Base-by-base conservation (phyloP, 1,139 yeast genomes). In the Hansenula sp. region DNA sequence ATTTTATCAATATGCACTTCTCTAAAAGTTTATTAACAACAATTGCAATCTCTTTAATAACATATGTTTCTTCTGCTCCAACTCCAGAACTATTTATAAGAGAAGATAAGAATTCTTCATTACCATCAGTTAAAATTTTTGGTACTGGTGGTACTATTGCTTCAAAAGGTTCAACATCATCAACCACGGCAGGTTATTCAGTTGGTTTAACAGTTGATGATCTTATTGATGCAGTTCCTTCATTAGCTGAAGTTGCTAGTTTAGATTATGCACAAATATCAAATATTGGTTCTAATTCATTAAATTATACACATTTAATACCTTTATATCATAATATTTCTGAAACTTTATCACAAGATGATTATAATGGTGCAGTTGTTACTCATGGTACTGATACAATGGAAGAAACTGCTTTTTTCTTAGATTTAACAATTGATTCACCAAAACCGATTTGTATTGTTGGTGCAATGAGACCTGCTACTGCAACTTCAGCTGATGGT, bases 131-230 rank as follows among this genome's bases (percentile, higher is more conserved):
- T 37, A 75, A 75, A 48, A 73, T 76, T 26, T 62, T 76, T 37
- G 82, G 79, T 3, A 76, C 82, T 7, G 82, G 82, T 9, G 82
- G 82, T n/a, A 76, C 82, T 5, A 76, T 76, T 47, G 81, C 81
- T 2, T 73, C 79, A 3, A 73, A 73, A 50, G 80, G 79, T 1
- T 50, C 64, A 1, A 52, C 67, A 12, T 61, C 73, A 1, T 68
- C 72, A 38, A 77, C 73, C 39, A 75, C 81, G 5, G 79, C 81
- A 1, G 81, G 80, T 2, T 76, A 76, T 52, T 60, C 69, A 41
- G 77, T 76, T 13, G 80, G 75, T 49, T 60, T 76, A 43, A 73
- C 80, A 1, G 74, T 75, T 39, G 77, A 74, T 44, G 79, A 76
- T 43, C 62, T 76, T 44, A 62, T 75, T 20, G 58, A 63, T n/a